These are phyloP conservation scores for Podaxis pistillaris DNA, from an alignment of 768 basidiomycete genomes.

Conservation along the genomic window DNA sequence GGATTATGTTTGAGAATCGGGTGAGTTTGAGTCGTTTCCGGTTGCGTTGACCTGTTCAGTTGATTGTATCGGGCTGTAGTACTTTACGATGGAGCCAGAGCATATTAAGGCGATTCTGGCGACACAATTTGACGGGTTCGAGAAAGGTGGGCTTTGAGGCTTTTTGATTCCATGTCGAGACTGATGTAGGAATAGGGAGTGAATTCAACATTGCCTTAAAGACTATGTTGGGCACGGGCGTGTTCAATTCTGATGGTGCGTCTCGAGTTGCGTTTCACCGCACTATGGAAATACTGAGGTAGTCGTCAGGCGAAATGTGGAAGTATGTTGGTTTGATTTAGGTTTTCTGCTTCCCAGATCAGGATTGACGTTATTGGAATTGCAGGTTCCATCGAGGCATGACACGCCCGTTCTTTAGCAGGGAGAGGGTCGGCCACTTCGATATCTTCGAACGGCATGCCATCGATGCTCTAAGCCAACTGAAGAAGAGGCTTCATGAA, in stretches of 20 bases:
- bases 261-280: neutral
- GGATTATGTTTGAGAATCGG: conserved; percentile 22
- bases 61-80: conserved; percentile 37
- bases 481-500: conserved; percentile 45
- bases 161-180: neutral
- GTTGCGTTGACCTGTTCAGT: neutral
- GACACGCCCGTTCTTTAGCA: conserved; percentile 61
- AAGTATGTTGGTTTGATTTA: conserved; percentile 23
- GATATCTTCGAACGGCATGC: conserved; percentile 59
- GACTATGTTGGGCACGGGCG: conserved; percentile 57
- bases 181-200: conserved; percentile 28
- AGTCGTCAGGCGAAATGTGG: conserved; percentile 27
- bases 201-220: conserved; percentile 41
- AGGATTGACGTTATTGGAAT: neutral
- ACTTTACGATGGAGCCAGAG: conserved; percentile 50
- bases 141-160: conserved; percentile 41
- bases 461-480: conserved; percentile 36
- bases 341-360: neutral
- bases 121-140: conserved; percentile 56
- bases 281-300: neutral
- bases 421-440: conserved; percentile 57
- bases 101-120: conserved; percentile 59
- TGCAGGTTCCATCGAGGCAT: conserved; percentile 59
- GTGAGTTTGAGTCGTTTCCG: neutral
- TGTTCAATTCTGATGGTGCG: conserved; percentile 36